Base-by-base conservation (phyloP, 2,329 filamentous ascomycete species). In the Diaporthe australafricana region DNA sequence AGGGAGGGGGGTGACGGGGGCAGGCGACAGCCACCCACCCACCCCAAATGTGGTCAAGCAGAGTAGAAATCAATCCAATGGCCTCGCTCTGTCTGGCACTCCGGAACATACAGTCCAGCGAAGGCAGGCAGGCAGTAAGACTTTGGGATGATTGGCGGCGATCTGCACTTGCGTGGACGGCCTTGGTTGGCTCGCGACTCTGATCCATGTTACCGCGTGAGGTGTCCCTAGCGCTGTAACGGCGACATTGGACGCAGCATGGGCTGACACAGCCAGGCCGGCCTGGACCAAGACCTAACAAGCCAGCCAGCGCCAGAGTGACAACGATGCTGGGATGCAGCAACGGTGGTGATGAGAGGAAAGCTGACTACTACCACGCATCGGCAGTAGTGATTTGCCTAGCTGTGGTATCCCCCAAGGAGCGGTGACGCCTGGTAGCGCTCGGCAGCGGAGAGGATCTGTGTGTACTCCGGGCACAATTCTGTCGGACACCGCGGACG, bases 111-210 rank as follows among this genome's bases (percentile, higher is more conserved):
- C 30, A 65, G 60, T 20, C 60, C 60, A 35, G 60, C 60, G 42
- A 14, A 63, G 47, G 60, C 42, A 62, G 60, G 60, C 40, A 42
- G 53, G 48, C 6, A 62, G 35, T 40, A 63, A 17, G 52, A 35
- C 53, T n/a, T 50, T 38, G 52, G 67, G 57, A 52, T 45, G 48
- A 53, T 57, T 53, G 56, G 50, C 38, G 63, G 52, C 50, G 68
- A 68, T 73, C 71, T 68, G n/a, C 70, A 62, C 52, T 30, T 62
- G 70, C 72, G 72, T 73, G 72, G 65, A 67, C 67, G 50, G 47
- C 57, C 65, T 62, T 73, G 70, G 70, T 73, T 72, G 70, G 72
- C 70, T 70, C 38, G 42, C 67, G 42, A 55, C 48, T 57, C 35
- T 38, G 22, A 68, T 57, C 66, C 66, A 60, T 69, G 67, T 60